A percentile compares a stretch with the other conserved stretches of the same genome.
Evolutionary conservation across 2,329 filamentous ascomycete species (phyloP).

Genomic region (Trichoderma oligosporum): DNA sequence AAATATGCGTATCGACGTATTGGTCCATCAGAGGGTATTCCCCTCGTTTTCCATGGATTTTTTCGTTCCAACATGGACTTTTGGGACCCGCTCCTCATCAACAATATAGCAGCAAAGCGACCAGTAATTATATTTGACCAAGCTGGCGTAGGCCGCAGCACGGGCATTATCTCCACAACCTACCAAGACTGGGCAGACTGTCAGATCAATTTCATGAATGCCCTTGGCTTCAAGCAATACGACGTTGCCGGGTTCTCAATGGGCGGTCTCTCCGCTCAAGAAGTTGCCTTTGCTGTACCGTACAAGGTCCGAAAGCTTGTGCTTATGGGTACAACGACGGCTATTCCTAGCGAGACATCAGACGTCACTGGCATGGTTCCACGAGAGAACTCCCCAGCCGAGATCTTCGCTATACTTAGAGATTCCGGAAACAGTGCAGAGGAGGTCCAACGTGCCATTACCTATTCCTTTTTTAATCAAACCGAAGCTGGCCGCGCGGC

Average conservation of each 20-base stretch:
- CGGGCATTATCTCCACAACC: not conserved
- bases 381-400: not conserved
- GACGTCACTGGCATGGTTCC: not conserved
- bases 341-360: not conserved
- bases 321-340: not conserved
- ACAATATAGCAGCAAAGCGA: not conserved
- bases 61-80: slow-evolving; percentile 2
- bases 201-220: not conserved
- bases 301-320: not conserved
- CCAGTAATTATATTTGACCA: not conserved
- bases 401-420: not conserved
- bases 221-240: not conserved
- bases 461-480: not conserved
- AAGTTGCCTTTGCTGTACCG: not conserved
- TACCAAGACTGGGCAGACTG: not conserved
- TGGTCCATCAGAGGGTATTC: not conserved
- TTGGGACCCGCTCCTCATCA: slow-evolving; percentile 10
- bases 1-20: not conserved
- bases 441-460: not conserved
- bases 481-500: not conserved
- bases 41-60: not conserved
- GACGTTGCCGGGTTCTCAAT: not conserved
- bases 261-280: not conserved
- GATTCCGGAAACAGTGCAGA: not conserved
- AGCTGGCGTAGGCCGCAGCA: not conserved